These are phyloP conservation scores for Osmanthus fragrans DNA, from an alignment of 257 asterid genomes.

Conservation along the genomic window DNA sequence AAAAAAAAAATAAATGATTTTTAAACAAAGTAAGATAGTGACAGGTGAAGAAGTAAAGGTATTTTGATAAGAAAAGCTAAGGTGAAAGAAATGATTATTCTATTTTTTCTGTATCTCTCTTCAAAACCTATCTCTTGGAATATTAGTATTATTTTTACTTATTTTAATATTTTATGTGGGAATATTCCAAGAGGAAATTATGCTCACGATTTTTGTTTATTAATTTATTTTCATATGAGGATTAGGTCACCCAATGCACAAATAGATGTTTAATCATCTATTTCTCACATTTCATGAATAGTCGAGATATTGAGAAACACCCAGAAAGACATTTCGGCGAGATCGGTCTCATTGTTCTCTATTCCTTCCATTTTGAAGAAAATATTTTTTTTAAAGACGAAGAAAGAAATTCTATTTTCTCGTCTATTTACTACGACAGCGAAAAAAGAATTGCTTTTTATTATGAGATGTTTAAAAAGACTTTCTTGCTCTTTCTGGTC, in stretches of 20 bases:
- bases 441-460: no score
- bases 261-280: no score
- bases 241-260: not conserved
- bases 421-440: no score
- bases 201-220: not conserved
- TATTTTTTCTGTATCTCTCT: not conserved
- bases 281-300: no score
- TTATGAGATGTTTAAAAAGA: no score
- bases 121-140: not conserved
- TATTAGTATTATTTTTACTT: not conserved
- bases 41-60: constrained; percentile 47
- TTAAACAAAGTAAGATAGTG: constrained; percentile 33
- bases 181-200: not conserved
- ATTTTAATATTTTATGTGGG: not conserved
- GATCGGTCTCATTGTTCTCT: not conserved
- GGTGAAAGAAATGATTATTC: constrained; percentile 27
- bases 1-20: constrained; percentile 5
- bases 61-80: constrained; percentile 30
- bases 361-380: no score
- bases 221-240: not conserved
- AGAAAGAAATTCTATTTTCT: no score
- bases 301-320: no score
- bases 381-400: no score
- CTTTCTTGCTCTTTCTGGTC: no score
- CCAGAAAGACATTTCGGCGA: no score